Base-by-base conservation (phyloP, 768 basidiomycete genomes). In the Dentipellis sp. region DNA sequence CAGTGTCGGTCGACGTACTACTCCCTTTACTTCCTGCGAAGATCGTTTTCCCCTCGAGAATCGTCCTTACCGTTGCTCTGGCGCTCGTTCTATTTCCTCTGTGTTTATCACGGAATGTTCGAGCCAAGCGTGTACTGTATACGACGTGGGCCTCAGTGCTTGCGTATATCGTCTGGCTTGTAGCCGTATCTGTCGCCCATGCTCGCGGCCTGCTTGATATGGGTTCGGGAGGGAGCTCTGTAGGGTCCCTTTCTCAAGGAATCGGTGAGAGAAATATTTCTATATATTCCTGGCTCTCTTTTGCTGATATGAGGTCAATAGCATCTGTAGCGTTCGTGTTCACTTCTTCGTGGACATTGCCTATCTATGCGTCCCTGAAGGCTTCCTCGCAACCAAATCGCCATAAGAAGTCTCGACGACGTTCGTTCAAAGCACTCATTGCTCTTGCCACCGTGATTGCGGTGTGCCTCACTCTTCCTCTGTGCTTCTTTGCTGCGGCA, bases 271-370 rank as follows among this genome's bases (percentile, higher is more conserved):
- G 29, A 29, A 29, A 29, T 29, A 29, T 79, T 8, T 17, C 35
- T 19, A 4, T 37, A 12, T 23, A 11, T 29, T 1, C 17, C 19
- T 10, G 45, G 7, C 36, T 16, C 10, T 38, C 38, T 8, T n/a
- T 8, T 14, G 10, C 56, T 53, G 38, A 55, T 38, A 11, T 34
- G 38, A 21, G 23, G 39, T 45, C n/a, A 9, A 58, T 56, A 88
- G 85, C 78, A 51, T 76, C 76, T 17, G 77, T 75, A 21, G 78
- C 81, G 9, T 88, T 89, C 65, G 72, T 81, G 11, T 88, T 86
- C 63, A 75, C 82, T 16, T 81, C 86, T 1, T 72, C 80, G 6
- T 77, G 79, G 57, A 86, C 88, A 4, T 72, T 88, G 16, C 79
- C 84, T 17, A 67, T 88, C 53, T 87, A 86, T 59, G 74, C 80